A percentile compares a stretch with the other conserved stretches of the same genome.
Evolutionary conservation across 139 green algal genomes (phyloP).

Genomic region (Chlorella sp.): DNA sequence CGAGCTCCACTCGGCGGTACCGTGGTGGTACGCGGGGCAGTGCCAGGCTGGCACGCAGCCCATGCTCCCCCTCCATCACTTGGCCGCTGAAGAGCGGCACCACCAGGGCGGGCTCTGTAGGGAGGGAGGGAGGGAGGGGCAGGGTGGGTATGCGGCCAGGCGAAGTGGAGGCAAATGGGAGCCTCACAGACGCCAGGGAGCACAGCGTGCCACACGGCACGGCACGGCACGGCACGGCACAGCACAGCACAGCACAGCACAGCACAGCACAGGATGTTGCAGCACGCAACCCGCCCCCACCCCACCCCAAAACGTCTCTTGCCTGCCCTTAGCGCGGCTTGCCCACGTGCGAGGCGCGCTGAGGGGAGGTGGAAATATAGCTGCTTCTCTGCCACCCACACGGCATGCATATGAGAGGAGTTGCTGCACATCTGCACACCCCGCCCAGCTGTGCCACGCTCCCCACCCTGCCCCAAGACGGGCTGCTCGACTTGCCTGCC

Average conservation of each 20-base stretch:
- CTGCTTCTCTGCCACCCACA: neutral
- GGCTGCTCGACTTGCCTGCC: no score
- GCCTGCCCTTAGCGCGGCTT: no score
- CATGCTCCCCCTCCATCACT: conserved; percentile 41
- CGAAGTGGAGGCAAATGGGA: neutral
- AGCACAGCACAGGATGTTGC: no score
- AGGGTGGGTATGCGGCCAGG: neutral
- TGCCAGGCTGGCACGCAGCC: neutral
- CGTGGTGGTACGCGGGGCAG: neutral
- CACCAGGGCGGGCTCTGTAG: conserved; percentile 6
- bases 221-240: no score
- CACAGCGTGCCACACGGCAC: neutral
- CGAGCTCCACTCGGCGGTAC: conserved; percentile 38
- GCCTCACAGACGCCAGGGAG: neutral
- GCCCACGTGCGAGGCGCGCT: no score
- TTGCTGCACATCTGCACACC: no score
- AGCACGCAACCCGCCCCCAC: no score
- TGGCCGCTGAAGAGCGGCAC: conserved; percentile 43
- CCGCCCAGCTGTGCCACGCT: no score
- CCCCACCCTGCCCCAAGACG: no score
- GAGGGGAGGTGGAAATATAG: neutral
- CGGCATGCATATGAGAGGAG: no score
- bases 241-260: no score
- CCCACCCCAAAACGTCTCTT: no score
- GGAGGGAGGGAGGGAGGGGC: neutral